phyloP scores from a whole-genome alignment of 108 stramenopile species.

The Cyclotella sp. region DNA sequence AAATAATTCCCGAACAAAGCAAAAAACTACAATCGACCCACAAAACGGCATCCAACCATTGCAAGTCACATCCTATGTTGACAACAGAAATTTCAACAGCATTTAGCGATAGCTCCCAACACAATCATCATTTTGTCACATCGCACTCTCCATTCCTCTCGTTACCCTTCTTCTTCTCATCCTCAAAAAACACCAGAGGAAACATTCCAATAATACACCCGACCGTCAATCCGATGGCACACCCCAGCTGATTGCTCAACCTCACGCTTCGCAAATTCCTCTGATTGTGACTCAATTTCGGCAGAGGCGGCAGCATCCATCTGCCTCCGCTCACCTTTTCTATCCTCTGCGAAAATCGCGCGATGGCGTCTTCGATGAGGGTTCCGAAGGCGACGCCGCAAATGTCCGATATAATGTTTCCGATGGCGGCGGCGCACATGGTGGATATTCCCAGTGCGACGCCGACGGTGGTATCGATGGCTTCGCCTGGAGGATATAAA shows the following conservation, averaged over 20 bases:
- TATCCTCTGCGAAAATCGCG: conserved; percentile 21
- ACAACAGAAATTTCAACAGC: too few species aligned
- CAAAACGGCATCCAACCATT: too few species aligned
- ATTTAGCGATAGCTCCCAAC: not conserved
- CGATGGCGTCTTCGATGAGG: conserved; percentile 76
- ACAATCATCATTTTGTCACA: not conserved
- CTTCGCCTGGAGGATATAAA: conserved; percentile 67
- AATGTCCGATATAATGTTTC: conserved; percentile 87
- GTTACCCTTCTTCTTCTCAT: not conserved
- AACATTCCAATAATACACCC: conserved; percentile 98
- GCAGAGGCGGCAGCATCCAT: conserved; percentile 55
- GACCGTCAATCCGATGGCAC: conserved; percentile 85
- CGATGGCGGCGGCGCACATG: conserved; percentile 96
- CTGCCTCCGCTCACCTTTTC: conserved; percentile 32
- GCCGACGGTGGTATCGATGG: conserved; percentile 92
- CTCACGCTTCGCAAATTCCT: conserved; percentile 74
- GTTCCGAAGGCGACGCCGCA: conserved; percentile 88
- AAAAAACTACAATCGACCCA: too few species aligned
- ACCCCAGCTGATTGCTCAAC: conserved; percentile 78
- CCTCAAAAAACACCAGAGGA: conserved; percentile 80
- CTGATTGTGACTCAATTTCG: conserved; percentile 80
- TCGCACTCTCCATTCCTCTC: not conserved
- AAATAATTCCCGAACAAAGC: too few species aligned
- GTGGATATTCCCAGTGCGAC: conserved; percentile 93
- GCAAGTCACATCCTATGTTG: too few species aligned